Evolutionary conservation across 441 rosid genomes (phyloP), one percentile per base, ranked within the genome.

Genomic region (Bruguiera hainesii): DNA sequence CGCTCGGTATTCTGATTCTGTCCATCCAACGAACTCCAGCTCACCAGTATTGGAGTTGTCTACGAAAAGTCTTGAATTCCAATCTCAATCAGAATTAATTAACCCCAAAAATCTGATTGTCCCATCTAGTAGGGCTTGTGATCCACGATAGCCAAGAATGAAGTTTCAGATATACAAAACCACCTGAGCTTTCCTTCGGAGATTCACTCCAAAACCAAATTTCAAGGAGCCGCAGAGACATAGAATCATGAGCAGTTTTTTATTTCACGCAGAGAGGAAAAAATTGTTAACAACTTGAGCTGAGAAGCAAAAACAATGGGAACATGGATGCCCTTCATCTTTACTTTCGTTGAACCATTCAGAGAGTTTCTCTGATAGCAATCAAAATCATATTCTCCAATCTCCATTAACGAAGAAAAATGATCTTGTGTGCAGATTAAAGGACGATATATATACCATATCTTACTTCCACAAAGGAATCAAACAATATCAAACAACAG

Each of bases 401-500:
- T 72, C 60, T 68, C 48, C 48, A 13, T 42, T 42, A 70, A 59
- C 60, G 62, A 63, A 63, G 42, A 61, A 21, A 29, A 15, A 48
- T 20, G 37, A 63, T 61, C 31, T 70, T 60, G 49, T 10, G 19
- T 23, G 75, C 72, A 53, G 61, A 61, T 51, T 52, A 66, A 29
- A 72, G 31, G 23, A 70, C 51, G 18, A 23, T 56, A 78, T 67
- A 62, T 71, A 73, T 75, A 66, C 23, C 61, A 52, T 30, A 62
- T 65, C 65, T 63, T 66, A 64, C 23, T 65, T 71, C 57, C 71
- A 53, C 30, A 51, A 79, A 64, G 70, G 71, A 83, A 76, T 70
- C 76, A 80, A 80, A 76, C 83, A 73, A 79, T 78, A 66, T 67
- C 74, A 78, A 80, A 83, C 78, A 76, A 65, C 71, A 61, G 1